phyloP scores from a whole-genome alignment of 1,284 basidiomycete genomes.

The Cystobasidium slooffiae region DNA sequence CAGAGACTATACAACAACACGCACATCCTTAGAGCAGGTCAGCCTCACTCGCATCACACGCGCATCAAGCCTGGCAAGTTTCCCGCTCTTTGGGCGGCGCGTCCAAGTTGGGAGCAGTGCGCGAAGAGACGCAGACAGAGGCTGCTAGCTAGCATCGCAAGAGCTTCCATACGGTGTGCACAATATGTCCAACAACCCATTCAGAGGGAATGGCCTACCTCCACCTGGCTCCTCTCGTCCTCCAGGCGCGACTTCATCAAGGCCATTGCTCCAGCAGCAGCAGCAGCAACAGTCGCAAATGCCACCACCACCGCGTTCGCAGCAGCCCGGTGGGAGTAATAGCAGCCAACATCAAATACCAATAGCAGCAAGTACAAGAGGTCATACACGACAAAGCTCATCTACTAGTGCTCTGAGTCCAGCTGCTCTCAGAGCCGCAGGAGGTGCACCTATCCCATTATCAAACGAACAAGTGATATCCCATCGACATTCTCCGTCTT shows the following conservation, averaged over 20 bases:
- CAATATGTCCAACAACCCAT: slow-evolving; percentile 2
- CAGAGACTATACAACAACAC: too few relatives aligned
- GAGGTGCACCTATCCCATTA: background rate
- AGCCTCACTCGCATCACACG: too few relatives aligned
- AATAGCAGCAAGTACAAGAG: background rate
- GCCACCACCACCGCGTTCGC: slow-evolving; percentile 10
- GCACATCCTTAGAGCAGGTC: too few relatives aligned
- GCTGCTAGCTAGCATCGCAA: background rate
- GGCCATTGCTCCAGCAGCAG: slow-evolving; percentile 13
- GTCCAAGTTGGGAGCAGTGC: too few relatives aligned
- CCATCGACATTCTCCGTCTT: slow-evolving; percentile 20
- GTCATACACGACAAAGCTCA: slow-evolving; percentile 6
- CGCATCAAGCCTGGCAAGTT: too few relatives aligned
- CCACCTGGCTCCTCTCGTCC: background rate
- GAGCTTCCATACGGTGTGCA: too few relatives aligned
- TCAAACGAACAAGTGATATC: slow-evolving; percentile 13
- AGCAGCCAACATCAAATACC: background rate
- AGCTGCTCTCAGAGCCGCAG: slow-evolving; percentile 19
- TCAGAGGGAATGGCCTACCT: slow-evolving; percentile 9
- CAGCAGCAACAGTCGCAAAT: slow-evolving; percentile 1
- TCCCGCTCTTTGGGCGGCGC: too few relatives aligned
- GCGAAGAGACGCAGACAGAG: too few relatives aligned
- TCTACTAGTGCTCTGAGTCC: slow-evolving; percentile 29
- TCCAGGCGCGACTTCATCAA: background rate
- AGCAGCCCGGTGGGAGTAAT: slow-evolving; percentile 13